Conservation (phyloP, 2,329 filamentous ascomycete species). For the Xylariaceae sp. region DNA sequence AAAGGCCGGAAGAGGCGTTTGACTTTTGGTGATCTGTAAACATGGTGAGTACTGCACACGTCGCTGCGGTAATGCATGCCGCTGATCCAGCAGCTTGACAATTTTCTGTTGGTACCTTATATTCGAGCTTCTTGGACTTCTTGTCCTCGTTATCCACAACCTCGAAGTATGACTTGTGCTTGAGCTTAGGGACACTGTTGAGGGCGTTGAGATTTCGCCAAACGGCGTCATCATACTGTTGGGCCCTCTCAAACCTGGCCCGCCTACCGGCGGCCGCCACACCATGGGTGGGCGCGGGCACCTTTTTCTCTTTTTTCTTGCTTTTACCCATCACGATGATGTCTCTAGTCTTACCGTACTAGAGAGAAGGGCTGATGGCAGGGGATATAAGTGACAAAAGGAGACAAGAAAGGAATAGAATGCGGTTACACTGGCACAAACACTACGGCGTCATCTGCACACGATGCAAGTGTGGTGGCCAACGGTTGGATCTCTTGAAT, state of each 20-base stretch:
- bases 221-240: slow-evolving; percentile 23
- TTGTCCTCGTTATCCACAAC: slow-evolving; percentile 62
- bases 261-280: slow-evolving; percentile 25
- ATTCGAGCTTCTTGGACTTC: slow-evolving; percentile 60
- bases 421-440: slow-evolving; percentile 21
- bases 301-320: slow-evolving; percentile 32
- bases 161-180: slow-evolving; percentile 61
- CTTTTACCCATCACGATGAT: slow-evolving; percentile 30
- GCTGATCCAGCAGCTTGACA: slow-evolving; percentile 5
- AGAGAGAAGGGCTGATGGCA: slow-evolving; percentile 19
- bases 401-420: slow-evolving; percentile 10
- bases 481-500: slow-evolving; percentile 14
- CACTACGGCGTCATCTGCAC: slow-evolving; percentile 25
- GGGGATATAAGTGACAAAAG: slow-evolving; percentile 20
- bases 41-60: slow-evolving; percentile 19
- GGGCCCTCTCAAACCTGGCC: slow-evolving; percentile 27
- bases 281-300: slow-evolving; percentile 24
- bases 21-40: slow-evolving; percentile 48
- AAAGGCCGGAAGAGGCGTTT: slow-evolving; percentile 55
- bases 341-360: slow-evolving; percentile 32
- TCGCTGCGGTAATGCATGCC: neutral
- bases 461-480: slow-evolving; percentile 18
- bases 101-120: slow-evolving; percentile 43
- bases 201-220: slow-evolving; percentile 30
- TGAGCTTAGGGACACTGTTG: slow-evolving; percentile 40